phyloP scores from a whole-genome alignment of 2,329 filamentous ascomycete genomes.

The Talaromyces funiculosus region DNA sequence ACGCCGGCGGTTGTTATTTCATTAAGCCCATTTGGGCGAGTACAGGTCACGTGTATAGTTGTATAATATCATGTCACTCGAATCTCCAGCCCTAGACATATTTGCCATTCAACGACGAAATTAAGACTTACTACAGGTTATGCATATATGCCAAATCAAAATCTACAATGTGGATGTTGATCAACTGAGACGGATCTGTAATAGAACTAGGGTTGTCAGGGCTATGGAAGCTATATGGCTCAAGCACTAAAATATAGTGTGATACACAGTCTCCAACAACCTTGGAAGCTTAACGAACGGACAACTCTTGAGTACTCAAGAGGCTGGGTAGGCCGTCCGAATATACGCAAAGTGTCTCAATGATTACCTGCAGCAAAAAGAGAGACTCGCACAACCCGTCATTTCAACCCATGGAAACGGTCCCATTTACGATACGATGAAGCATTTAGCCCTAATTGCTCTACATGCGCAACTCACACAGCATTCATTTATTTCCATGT shows the following conservation, averaged over 20 bases:
- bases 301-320: not conserved
- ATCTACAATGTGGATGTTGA: not conserved
- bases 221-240: not conserved
- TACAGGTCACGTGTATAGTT: not conserved
- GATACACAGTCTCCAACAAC: not conserved
- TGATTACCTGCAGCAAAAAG: not conserved
- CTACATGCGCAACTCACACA: not conserved
- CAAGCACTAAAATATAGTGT: not conserved
- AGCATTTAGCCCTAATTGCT: not conserved
- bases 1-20: conserved; percentile 42
- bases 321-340: not conserved
- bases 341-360: not conserved
- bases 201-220: not conserved
- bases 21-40: conserved; percentile 34
- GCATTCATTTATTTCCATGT: not conserved
- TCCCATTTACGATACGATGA: not conserved
- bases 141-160: not conserved
- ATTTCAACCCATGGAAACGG: not conserved
- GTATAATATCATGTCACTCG: not conserved
- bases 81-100: not conserved
- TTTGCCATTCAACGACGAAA: not conserved
- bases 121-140: not conserved
- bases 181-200: not conserved
- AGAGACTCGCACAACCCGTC: not conserved
- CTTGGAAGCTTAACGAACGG: not conserved